Conservation (phyloP, 331 rosid species). For the Pyrus hybrid region DNA sequence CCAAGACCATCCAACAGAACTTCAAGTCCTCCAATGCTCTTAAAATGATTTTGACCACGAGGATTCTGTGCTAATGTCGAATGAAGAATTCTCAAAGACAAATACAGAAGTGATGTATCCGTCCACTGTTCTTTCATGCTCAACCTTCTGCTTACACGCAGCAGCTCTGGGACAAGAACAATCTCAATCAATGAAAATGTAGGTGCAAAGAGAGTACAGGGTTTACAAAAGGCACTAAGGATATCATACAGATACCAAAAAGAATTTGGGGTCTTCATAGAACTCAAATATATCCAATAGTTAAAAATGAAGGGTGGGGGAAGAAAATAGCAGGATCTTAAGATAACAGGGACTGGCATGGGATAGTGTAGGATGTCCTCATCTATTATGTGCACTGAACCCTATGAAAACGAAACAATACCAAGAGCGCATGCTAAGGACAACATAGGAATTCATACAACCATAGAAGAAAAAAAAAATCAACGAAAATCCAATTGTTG, state of each 20-base stretch:
- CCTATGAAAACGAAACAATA: background rate
- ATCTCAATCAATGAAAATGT: slow-evolving; percentile 19
- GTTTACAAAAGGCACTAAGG: background rate
- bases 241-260: background rate
- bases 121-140: slow-evolving; percentile 79
- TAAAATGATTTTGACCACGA: slow-evolving; percentile 92
- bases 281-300: background rate
- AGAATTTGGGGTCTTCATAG: background rate
- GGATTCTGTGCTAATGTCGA: slow-evolving; percentile 73
- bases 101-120: slow-evolving; percentile 62
- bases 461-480: background rate
- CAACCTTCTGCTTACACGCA: slow-evolving; percentile 80
- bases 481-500: too few relatives aligned
- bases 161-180: slow-evolving; percentile 59
- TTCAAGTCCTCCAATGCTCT: slow-evolving; percentile 98
- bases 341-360: background rate
- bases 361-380: background rate
- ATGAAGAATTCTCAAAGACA: slow-evolving; percentile 73
- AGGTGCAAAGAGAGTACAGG: background rate
- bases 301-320: background rate
- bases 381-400: background rate
- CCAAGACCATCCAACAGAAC: slow-evolving; percentile 98
- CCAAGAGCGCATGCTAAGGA: background rate
- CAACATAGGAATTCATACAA: background rate
- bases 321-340: background rate